Conservation (phyloP, 2,329 filamentous ascomycete genomes). For the Pestalotiopsis sp. region DNA sequence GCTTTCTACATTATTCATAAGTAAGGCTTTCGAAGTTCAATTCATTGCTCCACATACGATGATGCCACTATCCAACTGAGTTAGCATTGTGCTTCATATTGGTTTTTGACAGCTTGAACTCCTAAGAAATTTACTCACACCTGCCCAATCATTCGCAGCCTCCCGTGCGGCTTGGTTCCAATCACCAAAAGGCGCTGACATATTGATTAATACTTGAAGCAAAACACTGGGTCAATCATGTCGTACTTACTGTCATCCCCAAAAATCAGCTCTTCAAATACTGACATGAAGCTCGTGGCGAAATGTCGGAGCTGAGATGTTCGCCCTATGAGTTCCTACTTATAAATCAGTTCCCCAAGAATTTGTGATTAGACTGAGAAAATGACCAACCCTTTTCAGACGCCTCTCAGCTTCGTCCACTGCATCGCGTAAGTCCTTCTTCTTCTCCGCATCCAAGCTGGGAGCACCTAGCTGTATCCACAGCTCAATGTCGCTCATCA, state of each 20-base stretch:
- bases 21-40: not conserved
- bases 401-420: slow-evolving; percentile 36
- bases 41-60: not conserved
- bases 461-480: slow-evolving; percentile 48
- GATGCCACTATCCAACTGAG: slow-evolving; percentile 4
- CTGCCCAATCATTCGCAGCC: slow-evolving; percentile 1
- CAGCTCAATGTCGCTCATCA: slow-evolving; percentile 42
- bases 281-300: not conserved
- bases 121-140: not conserved
- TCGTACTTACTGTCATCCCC: not conserved
- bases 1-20: slow-evolving; percentile 19
- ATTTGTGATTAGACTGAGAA: not conserved
- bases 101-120: not conserved
- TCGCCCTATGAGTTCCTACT: not conserved
- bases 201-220: not conserved
- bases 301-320: not conserved
- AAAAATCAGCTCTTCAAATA: not conserved
- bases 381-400: slow-evolving; percentile 15
- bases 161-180: not conserved
- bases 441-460: slow-evolving; percentile 38
- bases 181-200: not conserved
- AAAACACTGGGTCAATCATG: not conserved
- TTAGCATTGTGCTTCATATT: not conserved
- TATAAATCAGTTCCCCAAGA: not conserved
- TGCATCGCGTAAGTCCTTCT: slow-evolving; percentile 32